Base-by-base conservation (phyloP, 1,284 basidiomycete genomes). In the Cutaneotrichosporon sp. region DNA sequence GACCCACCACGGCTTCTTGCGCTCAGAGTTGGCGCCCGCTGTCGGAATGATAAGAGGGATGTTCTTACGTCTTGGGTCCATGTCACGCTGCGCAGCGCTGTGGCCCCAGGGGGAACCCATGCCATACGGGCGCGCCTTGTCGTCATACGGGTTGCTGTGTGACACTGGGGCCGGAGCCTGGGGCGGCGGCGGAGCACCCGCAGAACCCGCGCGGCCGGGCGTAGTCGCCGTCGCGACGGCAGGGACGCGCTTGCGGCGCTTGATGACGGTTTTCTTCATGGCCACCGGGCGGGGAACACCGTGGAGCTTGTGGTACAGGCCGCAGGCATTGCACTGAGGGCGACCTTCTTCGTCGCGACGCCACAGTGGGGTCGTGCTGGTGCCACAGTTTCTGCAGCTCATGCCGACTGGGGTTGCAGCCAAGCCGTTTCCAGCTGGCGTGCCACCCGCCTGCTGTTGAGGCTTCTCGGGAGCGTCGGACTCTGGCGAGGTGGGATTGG, bases 191-290 rank as follows among this genome's bases (percentile, higher is more conserved):
- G 62, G 46, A n/a, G 49, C 60, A 5, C 65, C 62, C 33, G 59
- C 59, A n/a, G 67, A 59, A 0, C 57, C 64, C 8, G 65, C 64
- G 9, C 66, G 62, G 22, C 45, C 55, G 13, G 58, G 33, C 1
- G 55, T 52, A 11, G 60, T 56, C n/a, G 67, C 60, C 6, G 47
- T 50, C 3, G 74, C 72, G 13, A 80, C 88, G 43, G 92, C 92
- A 53, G 94, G 91, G 31, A 98, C 92, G 69, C 95, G 89, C 82
- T 98, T 98, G 66, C 95, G 85, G 38, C 95, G 87, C 83, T 99
- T 99, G 84, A 99, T 99, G 70, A 97, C 93, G 3, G 92, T 91
- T 84, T 98, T 97, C 82, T 97, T 97, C 93, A 99, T 95, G 61
- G 92, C 92, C 66, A 95, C 95, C 34, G 95, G 95, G 47, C 95